Evolutionary conservation across 2,329 filamentous ascomycete species (phyloP).

Genomic region (Fusarium drepaniforme): DNA sequence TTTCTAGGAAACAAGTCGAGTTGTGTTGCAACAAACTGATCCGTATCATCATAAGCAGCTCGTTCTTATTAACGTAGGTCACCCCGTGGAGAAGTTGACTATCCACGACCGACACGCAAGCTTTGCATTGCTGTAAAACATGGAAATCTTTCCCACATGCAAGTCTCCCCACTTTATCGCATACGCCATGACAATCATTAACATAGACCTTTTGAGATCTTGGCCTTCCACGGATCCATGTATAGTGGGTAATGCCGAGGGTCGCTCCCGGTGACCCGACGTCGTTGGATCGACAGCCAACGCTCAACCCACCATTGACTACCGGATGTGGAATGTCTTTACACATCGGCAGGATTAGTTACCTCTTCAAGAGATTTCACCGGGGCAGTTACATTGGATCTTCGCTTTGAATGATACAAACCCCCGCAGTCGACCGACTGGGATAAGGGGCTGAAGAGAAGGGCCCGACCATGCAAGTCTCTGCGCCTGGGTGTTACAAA

Average conservation of each 20-base stretch:
- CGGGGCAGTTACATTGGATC: not conserved
- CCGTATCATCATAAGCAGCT: not conserved
- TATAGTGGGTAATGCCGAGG: not conserved
- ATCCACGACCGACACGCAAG: not conserved
- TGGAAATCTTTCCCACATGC: not conserved
- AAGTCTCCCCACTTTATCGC: not conserved
- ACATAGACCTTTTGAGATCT: not conserved
- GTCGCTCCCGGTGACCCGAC: not conserved
- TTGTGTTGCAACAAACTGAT: not conserved
- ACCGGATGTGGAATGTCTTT: not conserved
- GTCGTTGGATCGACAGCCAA: not conserved
- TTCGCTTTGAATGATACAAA: not conserved
- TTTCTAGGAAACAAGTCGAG: too few species aligned
- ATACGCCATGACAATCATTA: not conserved
- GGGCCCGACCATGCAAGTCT: not conserved
- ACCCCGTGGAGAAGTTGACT: not conserved
- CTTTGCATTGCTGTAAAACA: not conserved
- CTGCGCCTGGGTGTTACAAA: not conserved
- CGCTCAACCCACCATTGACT: not conserved
- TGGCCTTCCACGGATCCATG: not conserved
- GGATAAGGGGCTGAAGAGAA: not conserved
- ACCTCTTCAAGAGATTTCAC: not conserved
- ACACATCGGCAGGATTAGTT: not conserved
- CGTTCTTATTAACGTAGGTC: not conserved
- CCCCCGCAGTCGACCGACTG: not conserved